Base-by-base conservation (phyloP, 805 yeast genomes). In the Saccharomycopsis sp. region DNA sequence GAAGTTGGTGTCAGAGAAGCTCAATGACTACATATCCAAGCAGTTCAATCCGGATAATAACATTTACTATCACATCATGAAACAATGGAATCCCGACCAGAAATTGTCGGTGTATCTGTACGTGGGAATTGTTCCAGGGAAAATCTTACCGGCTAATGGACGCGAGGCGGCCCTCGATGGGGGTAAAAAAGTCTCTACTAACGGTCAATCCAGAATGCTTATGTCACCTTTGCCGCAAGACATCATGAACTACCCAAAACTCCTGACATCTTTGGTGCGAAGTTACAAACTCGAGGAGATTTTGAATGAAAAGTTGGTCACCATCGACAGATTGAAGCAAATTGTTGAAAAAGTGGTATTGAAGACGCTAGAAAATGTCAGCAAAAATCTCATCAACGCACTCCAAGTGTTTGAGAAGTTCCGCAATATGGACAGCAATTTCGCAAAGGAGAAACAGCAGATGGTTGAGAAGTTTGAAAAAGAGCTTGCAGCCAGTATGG, bases 301-400 rank as follows among this genome's bases (percentile, higher is more conserved):
- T 21, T 15, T 50, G 7, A 15, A 50, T n/a, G 24, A 20, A 5
- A 50, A 21, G 23, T 8, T 24, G 4, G 52, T 50, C 16, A 24
- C 14, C 7, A 20, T 50, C 21, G 52, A 50, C 20, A 24, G 52
- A 21, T 50, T 50, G 16, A 50, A 18, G 21, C 23, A 15, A 24
- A 24, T 50, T 14, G 14, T 46, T 21, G 56, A 24, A 7, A 41
- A 41, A 23, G 20, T 37, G 20, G 20, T 52, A 15, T 34, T 52
- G 24, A 24, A 40, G 8, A 34, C 34, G 20, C 20, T 48, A 2
- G 34, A 44, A 8, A 60, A 60, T 51, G 51, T 58, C 9, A 41
- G 56, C 1, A 58, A 58, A 37, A 60, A 60, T 47, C 48, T 60
- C 24, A 16, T 58, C 9, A 57, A 60, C 48, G 63, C 55, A 21